Evolutionary conservation across 2,329 filamentous ascomycete species (phyloP).

Genomic region (Clarireedia homoeocarpa): DNA sequence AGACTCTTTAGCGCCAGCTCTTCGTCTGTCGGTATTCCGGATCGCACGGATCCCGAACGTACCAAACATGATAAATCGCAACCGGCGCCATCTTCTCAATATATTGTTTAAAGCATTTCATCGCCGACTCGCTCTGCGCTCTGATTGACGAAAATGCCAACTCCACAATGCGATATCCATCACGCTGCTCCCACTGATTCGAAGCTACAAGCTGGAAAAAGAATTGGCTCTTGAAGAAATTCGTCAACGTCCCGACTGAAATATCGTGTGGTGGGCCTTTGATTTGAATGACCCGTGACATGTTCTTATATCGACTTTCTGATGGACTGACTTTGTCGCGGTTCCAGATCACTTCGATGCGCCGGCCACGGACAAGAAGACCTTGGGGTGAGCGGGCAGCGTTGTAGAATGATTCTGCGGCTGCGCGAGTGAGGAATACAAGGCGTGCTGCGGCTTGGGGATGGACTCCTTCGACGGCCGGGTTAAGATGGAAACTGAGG

Average conservation of each 20-base stretch:
- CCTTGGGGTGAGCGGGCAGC: neutral
- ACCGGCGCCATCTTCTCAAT: neutral
- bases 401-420: constrained; percentile 6
- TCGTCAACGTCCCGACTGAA: neutral
- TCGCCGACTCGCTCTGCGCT: constrained; percentile 10
- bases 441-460: constrained; percentile 5
- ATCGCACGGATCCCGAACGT: constrained; percentile 14
- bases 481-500: constrained; percentile 6
- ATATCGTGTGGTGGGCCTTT: neutral
- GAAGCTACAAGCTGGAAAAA: constrained; percentile 4
- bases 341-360: neutral
- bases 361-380: neutral
- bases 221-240: constrained; percentile 3
- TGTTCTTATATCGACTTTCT: neutral
- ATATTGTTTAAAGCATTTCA: neutral
- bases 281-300: constrained; percentile 7
- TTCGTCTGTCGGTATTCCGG: too few species aligned
- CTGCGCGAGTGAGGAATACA: constrained; percentile 9
- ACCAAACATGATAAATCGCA: constrained; percentile 5
- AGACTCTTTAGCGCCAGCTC: too few species aligned
- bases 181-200: neutral
- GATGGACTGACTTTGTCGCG: neutral
- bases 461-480: neutral
- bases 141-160: constrained; percentile 11
- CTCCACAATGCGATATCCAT: neutral